Base-by-base conservation (phyloP, 805 yeast species). In the Candida dendrica region DNA sequence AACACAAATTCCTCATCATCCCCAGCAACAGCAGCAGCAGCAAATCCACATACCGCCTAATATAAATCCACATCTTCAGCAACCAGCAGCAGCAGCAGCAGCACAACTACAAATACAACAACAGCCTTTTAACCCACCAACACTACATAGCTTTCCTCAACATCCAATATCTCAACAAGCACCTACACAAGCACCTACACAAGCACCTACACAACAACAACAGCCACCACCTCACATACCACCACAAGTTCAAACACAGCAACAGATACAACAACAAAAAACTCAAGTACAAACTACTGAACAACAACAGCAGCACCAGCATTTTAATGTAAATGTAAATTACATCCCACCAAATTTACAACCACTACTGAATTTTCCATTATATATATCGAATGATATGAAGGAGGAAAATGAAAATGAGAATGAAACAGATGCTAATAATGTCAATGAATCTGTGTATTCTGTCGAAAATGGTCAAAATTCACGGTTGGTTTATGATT, bases 401-500 rank as follows among this genome's bases (percentile, higher is more conserved):
- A 49, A 46, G 10, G 47, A n/a, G 48, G 14, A 60, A 57, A 34
- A 36, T 49, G 33, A 42, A 24, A 24, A 24, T 24, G 32, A 39
- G 22, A 34, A 42, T 39, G 31, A 44, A 40, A 46, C 38, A 36
- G 46, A 47, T 31, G 34, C 31, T n/a, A 15, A 19, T 6, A 42
- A 41, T 18, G 19, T 17, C 32, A 40, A 43, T 30, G 34, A 38
- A 3, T 41, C 15, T 7, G 15, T 33, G n/a, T 18, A 15, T 41
- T 46, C 31, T 37, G 49, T 39, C 3, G 50, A 50, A 30, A 43
- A 48, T 34, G 60, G 58, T 3, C 49, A 47, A 36, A 49, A 47
- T 34, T 49, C 64, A 20, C 53, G 68, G 34, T 46, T 66, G 18
- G 42, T 69, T 13, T 51, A 53, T 46, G 72, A 67, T 43, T 56